Evolutionary conservation across 306 rosid genomes (phyloP).

Genomic region (Notholithocarpus densiflorus): DNA sequence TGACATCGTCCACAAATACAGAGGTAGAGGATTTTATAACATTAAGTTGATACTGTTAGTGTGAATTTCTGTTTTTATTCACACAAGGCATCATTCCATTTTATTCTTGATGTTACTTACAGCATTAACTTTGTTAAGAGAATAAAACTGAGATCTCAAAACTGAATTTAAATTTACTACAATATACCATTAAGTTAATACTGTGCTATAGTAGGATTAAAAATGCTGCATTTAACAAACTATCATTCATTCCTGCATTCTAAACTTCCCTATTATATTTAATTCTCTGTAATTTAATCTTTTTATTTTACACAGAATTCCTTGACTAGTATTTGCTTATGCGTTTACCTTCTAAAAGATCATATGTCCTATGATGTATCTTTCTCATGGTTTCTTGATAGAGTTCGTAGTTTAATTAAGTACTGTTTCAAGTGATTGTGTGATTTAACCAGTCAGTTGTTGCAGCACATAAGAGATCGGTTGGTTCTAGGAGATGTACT

Average conservation of each 20-base stretch:
- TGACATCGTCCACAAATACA: conserved; percentile 54
- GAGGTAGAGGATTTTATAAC: conserved; percentile 43
- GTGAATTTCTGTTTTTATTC: background rate
- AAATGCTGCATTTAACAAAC: background rate
- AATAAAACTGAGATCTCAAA: background rate
- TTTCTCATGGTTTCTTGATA: no score
- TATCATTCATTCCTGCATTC: background rate
- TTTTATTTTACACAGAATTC: background rate
- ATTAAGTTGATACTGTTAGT: background rate
- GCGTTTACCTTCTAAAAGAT: no score
- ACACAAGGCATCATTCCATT: background rate
- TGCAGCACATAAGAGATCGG: no score
- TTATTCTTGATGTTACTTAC: background rate
- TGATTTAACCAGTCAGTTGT: no score
- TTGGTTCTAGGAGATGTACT: no score
- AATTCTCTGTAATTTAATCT: background rate
- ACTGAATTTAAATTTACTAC: background rate
- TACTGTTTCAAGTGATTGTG: no score
- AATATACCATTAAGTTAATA: no score
- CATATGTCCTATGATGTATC: no score
- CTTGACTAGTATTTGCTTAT: no score
- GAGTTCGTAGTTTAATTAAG: no score
- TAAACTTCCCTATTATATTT: background rate
- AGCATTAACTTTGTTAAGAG: background rate
- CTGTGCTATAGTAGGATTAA: background rate